Conservation (phyloP, 371 early-diverging fungal genomes). For the Paraphysoderma sedebokerense region DNA sequence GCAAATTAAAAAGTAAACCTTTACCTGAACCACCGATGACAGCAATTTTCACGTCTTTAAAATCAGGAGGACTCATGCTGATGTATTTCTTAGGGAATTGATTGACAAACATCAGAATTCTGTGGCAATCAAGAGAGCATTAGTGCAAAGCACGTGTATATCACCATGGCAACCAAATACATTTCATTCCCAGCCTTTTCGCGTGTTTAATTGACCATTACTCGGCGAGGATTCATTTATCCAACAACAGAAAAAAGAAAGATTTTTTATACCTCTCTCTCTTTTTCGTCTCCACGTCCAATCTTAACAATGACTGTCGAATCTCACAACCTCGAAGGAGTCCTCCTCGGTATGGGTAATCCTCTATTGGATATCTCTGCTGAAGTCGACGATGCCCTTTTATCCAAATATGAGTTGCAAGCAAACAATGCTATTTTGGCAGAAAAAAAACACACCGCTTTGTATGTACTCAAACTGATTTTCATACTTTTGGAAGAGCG, state of each 20-base stretch:
- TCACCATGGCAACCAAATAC: too few species aligned
- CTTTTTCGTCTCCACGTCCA: conserved; percentile 24
- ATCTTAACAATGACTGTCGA: too few species aligned
- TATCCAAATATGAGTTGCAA: conserved; percentile 71
- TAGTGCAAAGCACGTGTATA: too few species aligned
- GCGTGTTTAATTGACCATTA: too few species aligned
- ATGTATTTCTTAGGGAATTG: not conserved
- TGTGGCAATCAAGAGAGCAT: too few species aligned
- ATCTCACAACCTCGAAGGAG: conserved; percentile 9
- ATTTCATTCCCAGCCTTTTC: too few species aligned
- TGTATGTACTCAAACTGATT: conserved; percentile 25
- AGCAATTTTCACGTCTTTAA: conserved; percentile 31
- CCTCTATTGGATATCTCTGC: conserved; percentile 92
- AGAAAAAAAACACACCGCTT: conserved; percentile 58
- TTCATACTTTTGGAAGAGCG: too few species aligned
- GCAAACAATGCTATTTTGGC: conserved; percentile 91
- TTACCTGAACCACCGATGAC: conserved; percentile 69
- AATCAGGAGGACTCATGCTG: not conserved
- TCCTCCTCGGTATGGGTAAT: conserved; percentile 72
- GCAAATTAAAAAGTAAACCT: not conserved
- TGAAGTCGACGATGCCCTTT: conserved; percentile 44
- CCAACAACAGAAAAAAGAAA: not conserved
- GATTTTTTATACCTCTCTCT: conserved; percentile 10
- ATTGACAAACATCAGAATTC: too few species aligned
- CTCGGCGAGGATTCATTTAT: not conserved